phyloP scores from a whole-genome alignment of 371 early-diverging fungal genomes.

The Chytridiales sp. region DNA sequence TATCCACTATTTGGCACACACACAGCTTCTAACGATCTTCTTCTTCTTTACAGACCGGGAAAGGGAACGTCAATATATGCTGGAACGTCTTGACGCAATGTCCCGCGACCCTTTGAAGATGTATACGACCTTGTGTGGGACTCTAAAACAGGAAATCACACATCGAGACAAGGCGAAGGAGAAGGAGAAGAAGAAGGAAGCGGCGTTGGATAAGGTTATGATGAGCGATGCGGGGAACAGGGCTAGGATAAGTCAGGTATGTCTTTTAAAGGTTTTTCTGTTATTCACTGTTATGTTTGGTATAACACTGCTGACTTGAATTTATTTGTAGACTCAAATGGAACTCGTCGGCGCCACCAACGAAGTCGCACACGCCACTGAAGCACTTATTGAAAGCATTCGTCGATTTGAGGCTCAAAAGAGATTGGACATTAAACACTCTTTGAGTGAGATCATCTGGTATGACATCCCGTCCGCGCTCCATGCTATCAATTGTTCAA shows the following conservation, averaged over 20 bases:
- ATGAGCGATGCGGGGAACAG: conserved; percentile 28
- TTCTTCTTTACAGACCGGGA: conserved; percentile 19
- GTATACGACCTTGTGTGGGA: conserved; percentile 25
- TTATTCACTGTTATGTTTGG: neutral
- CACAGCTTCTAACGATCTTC: neutral
- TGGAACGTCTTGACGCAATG: conserved; percentile 21
- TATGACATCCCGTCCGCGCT: neutral
- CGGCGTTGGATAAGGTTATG: conserved; percentile 29
- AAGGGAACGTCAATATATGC: conserved; percentile 21
- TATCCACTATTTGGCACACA: neutral
- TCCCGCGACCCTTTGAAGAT: conserved; percentile 23
- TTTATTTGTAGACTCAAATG: conserved; percentile 30
- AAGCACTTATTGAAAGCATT: conserved; percentile 21
- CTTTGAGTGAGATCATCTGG: conserved; percentile 34
- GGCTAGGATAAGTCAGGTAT: conserved; percentile 21
- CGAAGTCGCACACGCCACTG: conserved; percentile 30
- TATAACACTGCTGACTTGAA: no score
- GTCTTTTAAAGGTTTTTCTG: neutral
- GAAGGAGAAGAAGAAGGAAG: conserved; percentile 30
- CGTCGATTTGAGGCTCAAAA: conserved; percentile 32
- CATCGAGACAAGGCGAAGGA: conserved; percentile 28
- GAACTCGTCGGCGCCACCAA: conserved; percentile 27
- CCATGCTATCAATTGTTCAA: neutral
- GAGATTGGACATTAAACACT: conserved; percentile 21
- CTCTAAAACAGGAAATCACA: conserved; percentile 24